Conservation (phyloP, 2,329 filamentous ascomycete species). For the Daldinia sp. region DNA sequence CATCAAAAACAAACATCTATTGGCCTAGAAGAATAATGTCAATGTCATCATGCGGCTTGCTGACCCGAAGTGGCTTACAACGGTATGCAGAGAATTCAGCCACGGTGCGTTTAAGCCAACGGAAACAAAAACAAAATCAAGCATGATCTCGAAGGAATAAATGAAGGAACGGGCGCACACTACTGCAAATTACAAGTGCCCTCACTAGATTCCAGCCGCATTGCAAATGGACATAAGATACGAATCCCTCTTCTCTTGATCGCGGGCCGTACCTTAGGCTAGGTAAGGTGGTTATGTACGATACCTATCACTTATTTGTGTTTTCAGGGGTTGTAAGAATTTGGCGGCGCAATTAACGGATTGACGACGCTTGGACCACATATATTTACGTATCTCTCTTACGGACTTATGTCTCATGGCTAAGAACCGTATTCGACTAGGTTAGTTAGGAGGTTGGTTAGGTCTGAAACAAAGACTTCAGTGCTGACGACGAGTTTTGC, state of each 20-base stretch:
- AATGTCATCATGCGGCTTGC: conserved; percentile 4
- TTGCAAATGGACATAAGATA: neutral
- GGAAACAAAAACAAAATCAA: conserved; percentile 5
- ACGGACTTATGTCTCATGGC: neutral
- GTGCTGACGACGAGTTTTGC: neutral
- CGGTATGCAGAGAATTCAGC: neutral
- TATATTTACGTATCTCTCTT: neutral
- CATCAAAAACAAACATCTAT: neutral
- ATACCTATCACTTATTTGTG: no score
- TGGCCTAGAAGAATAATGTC: neutral
- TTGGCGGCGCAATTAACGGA: neutral
- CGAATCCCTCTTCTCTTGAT: neutral
- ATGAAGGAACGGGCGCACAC: neutral
- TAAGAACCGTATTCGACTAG: neutral
- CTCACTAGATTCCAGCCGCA: neutral
- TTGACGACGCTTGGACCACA: neutral
- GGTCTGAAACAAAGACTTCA: no score
- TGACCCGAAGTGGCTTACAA: conserved; percentile 1
- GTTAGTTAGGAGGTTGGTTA: no score
- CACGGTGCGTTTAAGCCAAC: neutral
- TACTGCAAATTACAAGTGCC: neutral
- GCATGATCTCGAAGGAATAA: neutral
- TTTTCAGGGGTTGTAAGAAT: no score
- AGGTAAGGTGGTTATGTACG: no score
- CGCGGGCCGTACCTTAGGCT: neutral